phyloP scores from a whole-genome alignment of 208 protist genomes.

The Leishmania arabica region DNA sequence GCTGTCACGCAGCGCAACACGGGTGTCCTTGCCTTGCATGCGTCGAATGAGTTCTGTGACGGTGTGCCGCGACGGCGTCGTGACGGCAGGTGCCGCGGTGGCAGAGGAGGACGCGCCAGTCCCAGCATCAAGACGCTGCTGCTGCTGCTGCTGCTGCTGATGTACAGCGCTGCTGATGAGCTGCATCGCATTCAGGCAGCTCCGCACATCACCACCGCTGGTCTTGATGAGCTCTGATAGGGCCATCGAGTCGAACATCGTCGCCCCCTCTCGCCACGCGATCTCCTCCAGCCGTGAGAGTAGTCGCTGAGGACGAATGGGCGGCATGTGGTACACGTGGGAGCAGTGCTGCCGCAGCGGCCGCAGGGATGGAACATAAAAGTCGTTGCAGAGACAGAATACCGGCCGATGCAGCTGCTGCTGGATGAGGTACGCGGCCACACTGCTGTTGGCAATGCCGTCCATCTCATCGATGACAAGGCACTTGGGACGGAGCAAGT shows the following conservation, averaged over 20 bases:
- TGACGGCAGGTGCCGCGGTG: background rate
- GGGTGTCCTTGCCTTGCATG: conserved; percentile 66
- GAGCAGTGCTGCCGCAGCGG: conserved; percentile 58
- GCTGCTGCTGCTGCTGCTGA: conserved; percentile 19
- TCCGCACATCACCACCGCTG: conserved; percentile 81
- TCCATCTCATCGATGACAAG: conserved; percentile 93
- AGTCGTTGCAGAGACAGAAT: conserved; percentile 89
- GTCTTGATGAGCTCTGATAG: conserved; percentile 63
- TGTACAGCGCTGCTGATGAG: conserved; percentile 46
- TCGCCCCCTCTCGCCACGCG: conserved; percentile 31
- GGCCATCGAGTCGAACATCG: conserved; percentile 36
- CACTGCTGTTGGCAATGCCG: conserved; percentile 74
- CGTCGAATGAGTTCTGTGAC: conserved; percentile 48
- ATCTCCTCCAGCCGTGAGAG: conserved; percentile 69
- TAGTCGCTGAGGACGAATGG: conserved; percentile 72
- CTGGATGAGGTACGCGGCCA: conserved; percentile 56
- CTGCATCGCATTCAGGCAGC: conserved; percentile 88
- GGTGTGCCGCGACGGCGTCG: conserved; percentile 16
- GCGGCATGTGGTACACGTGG: conserved; percentile 61
- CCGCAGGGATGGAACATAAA: conserved; percentile 76
- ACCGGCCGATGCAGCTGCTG: conserved; percentile 71
- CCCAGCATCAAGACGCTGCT: background rate
- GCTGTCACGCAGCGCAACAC: conserved; percentile 42
- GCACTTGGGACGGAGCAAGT: conserved; percentile 75
- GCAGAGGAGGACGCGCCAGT: background rate